Percentiles rank a stretch among this genome's conserved stretches.
Conservation (phyloP, 2,329 filamentous ascomycete species). For the Aphanoascus verrucosus region DNA sequence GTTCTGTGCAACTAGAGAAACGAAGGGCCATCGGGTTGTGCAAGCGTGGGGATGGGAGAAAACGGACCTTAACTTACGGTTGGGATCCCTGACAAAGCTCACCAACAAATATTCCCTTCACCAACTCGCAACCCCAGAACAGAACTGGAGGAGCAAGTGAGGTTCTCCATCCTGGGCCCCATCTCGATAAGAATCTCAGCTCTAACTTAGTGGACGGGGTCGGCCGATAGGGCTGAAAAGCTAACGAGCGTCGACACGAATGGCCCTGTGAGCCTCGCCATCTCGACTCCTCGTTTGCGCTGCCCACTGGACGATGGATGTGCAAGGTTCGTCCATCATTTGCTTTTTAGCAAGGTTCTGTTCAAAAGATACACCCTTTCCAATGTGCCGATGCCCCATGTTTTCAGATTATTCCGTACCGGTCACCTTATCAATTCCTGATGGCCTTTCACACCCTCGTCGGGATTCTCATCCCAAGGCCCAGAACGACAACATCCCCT, state of each 20-base stretch:
- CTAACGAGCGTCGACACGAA: background rate
- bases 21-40: background rate
- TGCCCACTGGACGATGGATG: slow-evolving; percentile 6
- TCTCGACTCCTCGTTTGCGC: background rate
- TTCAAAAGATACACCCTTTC: background rate
- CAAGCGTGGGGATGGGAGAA: background rate
- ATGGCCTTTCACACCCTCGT: background rate
- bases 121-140: background rate
- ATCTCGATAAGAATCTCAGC: background rate
- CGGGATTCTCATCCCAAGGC: background rate
- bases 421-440: background rate
- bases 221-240: slow-evolving; percentile 8
- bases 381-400: background rate
- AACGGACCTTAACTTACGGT: background rate
- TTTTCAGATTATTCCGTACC: background rate
- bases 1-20: background rate
- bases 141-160: background rate
- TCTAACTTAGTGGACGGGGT: slow-evolving; percentile 7
- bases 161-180: background rate
- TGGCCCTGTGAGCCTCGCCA: background rate
- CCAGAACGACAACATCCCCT: background rate
- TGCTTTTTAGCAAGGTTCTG: background rate
- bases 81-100: background rate
- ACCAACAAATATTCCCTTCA: background rate
- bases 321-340: background rate